Percentiles rank a stretch among this genome's conserved stretches.
Conservation (phyloP, 2,329 filamentous ascomycete species). For the Uncinocarpus reesii region DNA sequence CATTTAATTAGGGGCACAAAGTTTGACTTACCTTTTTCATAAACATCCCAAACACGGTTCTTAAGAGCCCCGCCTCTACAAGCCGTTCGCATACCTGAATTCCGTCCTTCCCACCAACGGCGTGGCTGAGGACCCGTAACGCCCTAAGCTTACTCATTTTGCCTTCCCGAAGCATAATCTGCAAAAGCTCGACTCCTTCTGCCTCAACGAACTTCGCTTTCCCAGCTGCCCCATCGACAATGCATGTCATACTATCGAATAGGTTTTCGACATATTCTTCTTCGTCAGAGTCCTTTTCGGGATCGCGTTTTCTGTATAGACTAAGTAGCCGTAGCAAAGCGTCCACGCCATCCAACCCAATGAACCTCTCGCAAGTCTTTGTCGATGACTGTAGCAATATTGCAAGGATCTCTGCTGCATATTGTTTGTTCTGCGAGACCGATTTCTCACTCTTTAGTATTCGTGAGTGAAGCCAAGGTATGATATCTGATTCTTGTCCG, state of each 20-base stretch:
- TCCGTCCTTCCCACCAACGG: constrained; percentile 50
- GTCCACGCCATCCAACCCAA: constrained; percentile 62
- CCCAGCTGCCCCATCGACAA: constrained; percentile 63
- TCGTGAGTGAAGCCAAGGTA: constrained; percentile 68
- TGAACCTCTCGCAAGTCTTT: constrained; percentile 54
- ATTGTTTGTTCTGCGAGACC: constrained; percentile 86
- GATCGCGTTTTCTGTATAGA: constrained; percentile 75
- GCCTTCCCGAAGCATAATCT: constrained; percentile 85
- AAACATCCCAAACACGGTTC: constrained; percentile 75
- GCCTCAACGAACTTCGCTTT: constrained; percentile 77
- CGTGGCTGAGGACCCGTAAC: constrained; percentile 75
- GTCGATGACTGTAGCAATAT: constrained; percentile 71
- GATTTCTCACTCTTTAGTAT: constrained; percentile 58
- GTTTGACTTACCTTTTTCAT: constrained; percentile 54
- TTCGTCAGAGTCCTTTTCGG: constrained; percentile 73
- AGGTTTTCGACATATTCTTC: constrained; percentile 93
- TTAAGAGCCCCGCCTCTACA: constrained; percentile 74
- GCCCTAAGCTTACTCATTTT: constrained; percentile 71
- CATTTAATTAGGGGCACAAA: not conserved
- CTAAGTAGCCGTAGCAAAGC: constrained; percentile 71
- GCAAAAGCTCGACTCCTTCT: constrained; percentile 80
- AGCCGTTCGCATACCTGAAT: constrained; percentile 60
- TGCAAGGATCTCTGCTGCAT: constrained; percentile 80
- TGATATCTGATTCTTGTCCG: constrained; percentile 54
- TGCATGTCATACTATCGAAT: constrained; percentile 74